These are phyloP conservation scores for Blastomyces emzantsi DNA, from an alignment of 2,329 filamentous ascomycete species.

Conservation along the genomic window DNA sequence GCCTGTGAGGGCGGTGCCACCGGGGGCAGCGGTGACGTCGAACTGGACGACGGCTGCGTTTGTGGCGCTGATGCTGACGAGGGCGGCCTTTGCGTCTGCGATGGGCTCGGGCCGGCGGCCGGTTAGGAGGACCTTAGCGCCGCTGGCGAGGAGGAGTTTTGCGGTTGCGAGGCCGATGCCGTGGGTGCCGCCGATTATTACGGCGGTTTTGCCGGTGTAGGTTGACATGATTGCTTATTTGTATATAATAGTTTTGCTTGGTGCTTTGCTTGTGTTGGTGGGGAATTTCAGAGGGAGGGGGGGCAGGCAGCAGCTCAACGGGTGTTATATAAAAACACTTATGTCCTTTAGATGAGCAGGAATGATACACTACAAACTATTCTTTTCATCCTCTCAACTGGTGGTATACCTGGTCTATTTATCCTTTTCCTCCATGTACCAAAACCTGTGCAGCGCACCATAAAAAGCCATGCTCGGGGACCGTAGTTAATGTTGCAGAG, in stretches of 20 bases:
- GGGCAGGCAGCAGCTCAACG: background rate
- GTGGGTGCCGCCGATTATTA: slow-evolving; percentile 35
- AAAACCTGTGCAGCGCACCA: too few species aligned
- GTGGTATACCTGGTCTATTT: background rate
- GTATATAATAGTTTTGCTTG: background rate
- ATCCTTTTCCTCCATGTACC: background rate
- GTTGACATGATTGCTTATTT: background rate
- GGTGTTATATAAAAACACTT: background rate
- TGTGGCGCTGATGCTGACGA: background rate
- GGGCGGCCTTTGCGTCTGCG: slow-evolving; percentile 10
- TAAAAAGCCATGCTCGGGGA: background rate
- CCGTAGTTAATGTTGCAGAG: background rate
- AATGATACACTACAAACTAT: background rate
- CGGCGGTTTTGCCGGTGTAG: slow-evolving; percentile 27
- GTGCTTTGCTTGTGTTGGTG: background rate
- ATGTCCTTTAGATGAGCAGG: background rate
- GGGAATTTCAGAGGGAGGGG: background rate
- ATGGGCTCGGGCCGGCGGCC: slow-evolving; percentile 18
- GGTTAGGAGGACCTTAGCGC: slow-evolving; percentile 35
- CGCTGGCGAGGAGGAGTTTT: slow-evolving; percentile 27
- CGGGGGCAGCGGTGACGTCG: slow-evolving; percentile 12
- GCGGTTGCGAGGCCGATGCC: slow-evolving; percentile 38
- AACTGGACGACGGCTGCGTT: slow-evolving; percentile 12
- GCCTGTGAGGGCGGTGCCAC: background rate
- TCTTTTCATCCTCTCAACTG: background rate